A percentile compares a stretch with the other conserved stretches of the same genome.
phyloP scores from a whole-genome alignment of 306 rosid genomes.

The Morella rubra region DNA sequence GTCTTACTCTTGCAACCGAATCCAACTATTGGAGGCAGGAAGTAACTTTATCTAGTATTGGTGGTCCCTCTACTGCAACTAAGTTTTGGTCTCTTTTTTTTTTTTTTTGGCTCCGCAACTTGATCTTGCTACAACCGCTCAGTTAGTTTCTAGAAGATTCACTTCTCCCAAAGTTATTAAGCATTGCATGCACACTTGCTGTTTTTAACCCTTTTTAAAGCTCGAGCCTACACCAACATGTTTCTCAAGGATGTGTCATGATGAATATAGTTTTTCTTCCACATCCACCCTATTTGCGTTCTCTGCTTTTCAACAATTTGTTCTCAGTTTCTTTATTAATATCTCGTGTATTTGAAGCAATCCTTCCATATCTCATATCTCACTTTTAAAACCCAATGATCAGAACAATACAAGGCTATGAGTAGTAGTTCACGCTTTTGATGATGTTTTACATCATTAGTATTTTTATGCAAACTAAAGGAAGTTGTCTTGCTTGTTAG shows the following conservation, averaged over 20 bases:
- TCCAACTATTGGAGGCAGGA: background rate
- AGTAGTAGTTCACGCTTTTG: background rate
- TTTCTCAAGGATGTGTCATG: background rate
- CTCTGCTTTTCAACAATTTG: too few species aligned
- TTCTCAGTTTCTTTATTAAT: background rate
- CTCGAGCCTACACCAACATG: background rate
- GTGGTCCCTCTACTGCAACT: background rate
- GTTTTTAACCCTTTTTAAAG: background rate
- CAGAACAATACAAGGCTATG: background rate
- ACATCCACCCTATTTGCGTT: background rate
- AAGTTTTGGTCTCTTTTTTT: background rate
- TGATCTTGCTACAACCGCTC: background rate
- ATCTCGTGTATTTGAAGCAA: background rate
- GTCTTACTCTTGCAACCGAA: background rate
- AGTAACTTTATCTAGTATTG: background rate
- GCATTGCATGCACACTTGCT: background rate
- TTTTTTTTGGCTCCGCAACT: background rate
- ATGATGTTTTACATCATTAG: background rate
- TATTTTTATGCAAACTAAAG: slow-evolving; percentile 9
- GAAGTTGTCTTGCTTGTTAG: slow-evolving; percentile 8
- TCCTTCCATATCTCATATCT: background rate
- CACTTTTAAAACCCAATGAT: background rate
- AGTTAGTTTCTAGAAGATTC: background rate
- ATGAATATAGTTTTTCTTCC: background rate
- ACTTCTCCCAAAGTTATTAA: background rate